Evolutionary conservation across 1,139 yeast species (phyloP), one percentile per base, ranked within the genome.

Genomic region (Spencermartinsiella ligniputridi): DNA sequence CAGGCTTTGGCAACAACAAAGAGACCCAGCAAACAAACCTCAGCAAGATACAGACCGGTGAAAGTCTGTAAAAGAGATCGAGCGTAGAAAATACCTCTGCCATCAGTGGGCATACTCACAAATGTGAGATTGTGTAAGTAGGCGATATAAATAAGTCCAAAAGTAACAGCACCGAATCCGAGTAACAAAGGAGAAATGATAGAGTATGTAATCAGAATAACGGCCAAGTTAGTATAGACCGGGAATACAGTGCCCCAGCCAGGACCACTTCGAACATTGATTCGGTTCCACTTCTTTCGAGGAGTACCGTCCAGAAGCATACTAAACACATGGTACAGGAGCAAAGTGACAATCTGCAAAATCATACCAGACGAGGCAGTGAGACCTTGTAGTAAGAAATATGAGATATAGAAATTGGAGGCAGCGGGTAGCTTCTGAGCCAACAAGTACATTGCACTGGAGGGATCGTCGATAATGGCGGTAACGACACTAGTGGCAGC

Each of bases 191-290:
- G 97, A 1, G 96, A 76, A 58, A 90, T 87, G 48, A 89, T 75
- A 2, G 96, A 70, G 65, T 87, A 92, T 5, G 90, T 79, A 51
- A 90, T 70, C 37, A 83, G 70, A 52, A 92, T 87, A 49, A 88
- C 86, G 2, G 86, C 85, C 71, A 90, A 77, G 62, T 83, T 81
- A 39, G 95, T 82, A 68, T 83, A 88, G 6, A 80, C 71, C 3
- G 97, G 97, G 75, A 85, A 90, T 2, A 81, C 71, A 1, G 95
- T 85, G 50, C 98, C 98, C 95, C 96, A 92, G 16, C 78, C 72
- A 57, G 83, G 74, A 1, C 78, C 61, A 9, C 82, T 78, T 52
- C 92, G 69, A 2, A 72, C 72, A 52, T 76, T 73, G 66, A 77
- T 83, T 58, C 97, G 77, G 39, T 61, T 71, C 85, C 86, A 89